These are phyloP conservation scores for Uronychia binucleata DNA, from an alignment of 73 alveolate species.

Conservation along the genomic window DNA sequence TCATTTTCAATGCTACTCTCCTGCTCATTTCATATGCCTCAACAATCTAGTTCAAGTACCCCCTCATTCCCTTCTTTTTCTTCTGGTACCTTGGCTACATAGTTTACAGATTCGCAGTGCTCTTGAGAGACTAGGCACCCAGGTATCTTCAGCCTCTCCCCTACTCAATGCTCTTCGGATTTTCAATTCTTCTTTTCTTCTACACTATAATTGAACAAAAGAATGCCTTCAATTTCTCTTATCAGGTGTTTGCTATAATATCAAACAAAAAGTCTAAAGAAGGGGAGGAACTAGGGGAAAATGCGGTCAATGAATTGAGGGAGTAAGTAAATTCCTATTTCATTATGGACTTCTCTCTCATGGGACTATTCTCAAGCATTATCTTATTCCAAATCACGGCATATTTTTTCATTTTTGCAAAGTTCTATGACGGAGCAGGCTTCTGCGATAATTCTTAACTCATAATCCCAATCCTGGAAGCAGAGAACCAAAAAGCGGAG, in stretches of 20 bases:
- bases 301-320: background rate
- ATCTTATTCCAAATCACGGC: background rate
- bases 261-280: background rate
- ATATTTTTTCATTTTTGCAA: background rate
- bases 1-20: slow-evolving; percentile 28
- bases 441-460: background rate
- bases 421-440: background rate
- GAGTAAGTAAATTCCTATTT: background rate
- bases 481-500: background rate
- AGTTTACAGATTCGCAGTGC: slow-evolving; percentile 13
- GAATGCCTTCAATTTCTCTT: background rate
- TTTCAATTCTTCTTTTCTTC: background rate
- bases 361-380: background rate
- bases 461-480: background rate
- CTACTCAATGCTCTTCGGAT: background rate
- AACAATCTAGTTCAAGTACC: slow-evolving; percentile 20
- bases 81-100: slow-evolving; percentile 34
- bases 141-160: background rate
- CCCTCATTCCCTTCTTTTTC: slow-evolving; percentile 20
- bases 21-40: slow-evolving; percentile 24
- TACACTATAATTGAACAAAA: background rate
- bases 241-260: background rate
- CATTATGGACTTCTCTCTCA: background rate
- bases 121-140: slow-evolving; percentile 1
- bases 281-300: background rate